Evolutionary conservation across 306 rosid genomes (phyloP), one percentile per base, ranked within the genome.

Genomic region (Prunus campanulata): DNA sequence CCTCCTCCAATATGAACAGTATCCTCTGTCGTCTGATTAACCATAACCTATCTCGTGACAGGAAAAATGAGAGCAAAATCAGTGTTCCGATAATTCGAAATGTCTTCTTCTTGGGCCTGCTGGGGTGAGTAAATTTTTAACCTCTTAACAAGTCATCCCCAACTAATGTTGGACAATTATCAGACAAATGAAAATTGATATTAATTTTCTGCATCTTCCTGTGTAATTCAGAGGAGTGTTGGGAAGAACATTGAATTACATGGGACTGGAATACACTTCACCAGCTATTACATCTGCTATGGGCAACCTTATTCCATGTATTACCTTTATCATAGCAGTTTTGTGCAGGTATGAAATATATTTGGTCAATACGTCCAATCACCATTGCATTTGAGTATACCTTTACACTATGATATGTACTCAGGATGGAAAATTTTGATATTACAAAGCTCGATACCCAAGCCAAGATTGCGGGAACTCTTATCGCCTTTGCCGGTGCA

Each of bases 391-490:
- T 39, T 39, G 44, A 39, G 44, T 8, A 7, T 39, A 39, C 44
- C 44, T 39, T 39, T 46, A 13, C 20, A 54, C 35, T 11, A 11
- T 30, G 63, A 71, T 39, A 39, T 54, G 50, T 54, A 20, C 25
- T 19, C 61, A 75, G 80, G 68, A 70, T 80, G 80, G 74, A 76
- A 25, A 63, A 64, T 18, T 46, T 64, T 3, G 56, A 70, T 12
- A 76, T 71, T 16, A 25, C 13, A 4, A 64, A 76, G 74, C 72
- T 13, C 24, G 62, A 46, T 20, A 20, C 74, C 19, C 39, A 56
- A 62, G 77, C 77, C 35, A 81, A 81, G 77, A 63, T 71, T 6
- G 54, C 27, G 11, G 84, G 81, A 61, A 81, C 74, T 20, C 66
- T 61, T 42, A 35, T 64, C 11, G 54, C 80, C 25, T 81, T 81